Conservation (phyloP, 2,329 filamentous ascomycete genomes). For the Calonectria hongkongensis region DNA sequence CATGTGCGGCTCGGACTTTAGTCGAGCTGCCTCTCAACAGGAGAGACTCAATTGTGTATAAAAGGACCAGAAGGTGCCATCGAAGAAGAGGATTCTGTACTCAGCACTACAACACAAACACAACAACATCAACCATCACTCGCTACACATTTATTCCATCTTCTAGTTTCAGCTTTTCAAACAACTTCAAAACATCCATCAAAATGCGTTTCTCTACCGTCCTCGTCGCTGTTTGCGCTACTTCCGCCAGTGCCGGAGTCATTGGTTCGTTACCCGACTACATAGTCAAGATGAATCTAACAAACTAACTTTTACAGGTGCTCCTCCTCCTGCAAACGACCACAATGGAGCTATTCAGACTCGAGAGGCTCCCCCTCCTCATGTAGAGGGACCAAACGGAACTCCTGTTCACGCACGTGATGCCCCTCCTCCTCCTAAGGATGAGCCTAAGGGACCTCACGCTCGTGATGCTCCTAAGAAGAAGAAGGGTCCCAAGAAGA, state of each 20-base stretch:
- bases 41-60: background rate
- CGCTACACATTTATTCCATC: background rate
- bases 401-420: no score
- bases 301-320: background rate
- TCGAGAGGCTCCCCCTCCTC: no score
- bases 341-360: no score
- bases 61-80: conserved; percentile 2
- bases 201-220: conserved; percentile 20
- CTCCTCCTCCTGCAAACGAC: background rate
- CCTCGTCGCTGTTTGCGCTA: conserved; percentile 17
- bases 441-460: no score
- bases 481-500: no score
- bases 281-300: background rate
- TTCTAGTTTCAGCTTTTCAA: background rate
- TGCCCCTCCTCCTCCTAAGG: no score
- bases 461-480: no score
- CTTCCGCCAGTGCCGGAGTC: conserved; percentile 18
- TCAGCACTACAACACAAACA: background rate
- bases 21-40: background rate
- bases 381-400: no score
- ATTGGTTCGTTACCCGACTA: background rate
- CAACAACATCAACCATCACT: background rate
- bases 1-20: background rate
- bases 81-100: background rate
- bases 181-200: background rate